phyloP scores from a whole-genome alignment of 768 basidiomycete genomes.

The Phanerochaete sordida region DNA sequence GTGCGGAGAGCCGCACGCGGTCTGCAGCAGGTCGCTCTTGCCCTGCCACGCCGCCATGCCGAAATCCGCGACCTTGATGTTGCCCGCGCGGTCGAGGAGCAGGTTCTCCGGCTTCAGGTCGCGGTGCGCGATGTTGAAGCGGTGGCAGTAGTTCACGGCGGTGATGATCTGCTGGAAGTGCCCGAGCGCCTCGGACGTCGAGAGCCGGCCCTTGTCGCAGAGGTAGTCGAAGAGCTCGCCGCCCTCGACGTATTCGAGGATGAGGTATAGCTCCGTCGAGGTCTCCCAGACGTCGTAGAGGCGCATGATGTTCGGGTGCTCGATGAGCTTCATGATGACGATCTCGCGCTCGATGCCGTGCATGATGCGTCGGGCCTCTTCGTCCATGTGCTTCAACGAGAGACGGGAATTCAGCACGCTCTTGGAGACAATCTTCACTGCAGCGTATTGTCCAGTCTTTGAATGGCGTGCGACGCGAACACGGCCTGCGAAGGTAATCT shows the following conservation, averaged over 20 bases:
- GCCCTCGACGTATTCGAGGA: conserved; percentile 92
- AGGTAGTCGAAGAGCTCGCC: conserved; percentile 95
- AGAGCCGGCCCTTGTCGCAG: conserved; percentile 71
- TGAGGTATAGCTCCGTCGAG: conserved; percentile 79
- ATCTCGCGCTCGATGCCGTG: conserved; percentile 90
- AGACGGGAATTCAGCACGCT: conserved; percentile 60
- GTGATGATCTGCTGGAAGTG: conserved; percentile 95
- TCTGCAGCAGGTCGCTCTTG: conserved; percentile 61
- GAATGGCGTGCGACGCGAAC: conserved; percentile 87
- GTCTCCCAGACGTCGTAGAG: conserved; percentile 99
- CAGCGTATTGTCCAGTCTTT: conserved; percentile 86
- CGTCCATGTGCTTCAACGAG: conserved; percentile 65
- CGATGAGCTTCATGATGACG: conserved; percentile 95
- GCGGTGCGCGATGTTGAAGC: conserved; percentile 92
- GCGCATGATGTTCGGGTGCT: conserved; percentile 92
- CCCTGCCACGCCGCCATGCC: conserved; percentile 96
- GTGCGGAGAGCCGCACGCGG: conserved; percentile 92
- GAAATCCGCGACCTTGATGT: conserved; percentile 95
- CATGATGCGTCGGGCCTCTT: conserved; percentile 72
- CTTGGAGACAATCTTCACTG: conserved; percentile 93
- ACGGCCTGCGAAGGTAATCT: conserved; percentile 52
- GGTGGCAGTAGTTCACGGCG: conserved; percentile 89
- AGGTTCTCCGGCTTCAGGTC: conserved; percentile 96
- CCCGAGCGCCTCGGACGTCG: conserved; percentile 66
- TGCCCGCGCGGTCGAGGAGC: conserved; percentile 74